These are phyloP conservation scores for Diaporthe aspalathi DNA, from an alignment of 2,329 filamentous ascomycete species.

Conservation along the genomic window DNA sequence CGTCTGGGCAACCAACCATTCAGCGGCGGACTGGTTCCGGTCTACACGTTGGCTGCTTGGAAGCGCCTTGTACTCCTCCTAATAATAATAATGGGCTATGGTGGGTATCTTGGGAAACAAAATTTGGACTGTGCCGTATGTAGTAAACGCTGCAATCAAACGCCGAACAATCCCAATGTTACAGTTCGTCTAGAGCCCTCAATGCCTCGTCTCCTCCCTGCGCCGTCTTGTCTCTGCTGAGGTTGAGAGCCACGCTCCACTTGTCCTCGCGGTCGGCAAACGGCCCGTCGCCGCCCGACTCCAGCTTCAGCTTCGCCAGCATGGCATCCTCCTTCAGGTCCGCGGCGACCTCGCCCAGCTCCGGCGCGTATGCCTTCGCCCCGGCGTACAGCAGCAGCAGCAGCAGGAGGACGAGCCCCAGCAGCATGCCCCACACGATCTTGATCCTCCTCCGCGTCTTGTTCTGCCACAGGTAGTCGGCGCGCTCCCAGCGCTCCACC, in stretches of 20 bases:
- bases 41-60: conserved; percentile 5
- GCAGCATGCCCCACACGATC: conserved; percentile 71
- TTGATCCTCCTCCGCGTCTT: conserved; percentile 72
- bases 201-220: conserved; percentile 44
- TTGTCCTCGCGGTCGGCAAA: conserved; percentile 39
- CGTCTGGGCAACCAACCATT: background rate
- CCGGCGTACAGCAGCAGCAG: conserved; percentile 57
- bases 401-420: conserved; percentile 59
- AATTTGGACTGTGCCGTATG: background rate
- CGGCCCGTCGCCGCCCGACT: conserved; percentile 6
- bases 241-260: conserved; percentile 45
- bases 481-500: conserved; percentile 75
- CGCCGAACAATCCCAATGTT: conserved; percentile 32
- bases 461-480: conserved; percentile 76
- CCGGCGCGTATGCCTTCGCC: conserved; percentile 30
- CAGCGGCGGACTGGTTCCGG: conserved; percentile 8
- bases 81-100: background rate
- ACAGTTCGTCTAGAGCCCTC: conserved; percentile 50
- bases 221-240: conserved; percentile 41
- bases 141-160: background rate
- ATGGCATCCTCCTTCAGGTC: conserved; percentile 30
- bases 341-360: conserved; percentile 35
- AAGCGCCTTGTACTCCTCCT: conserved; percentile 10
- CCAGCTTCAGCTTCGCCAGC: conserved; percentile 34
- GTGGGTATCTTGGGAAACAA: conserved; percentile 21